Percentiles rank a stretch among this genome's conserved stretches.
These are phyloP conservation scores for Misopates orontium DNA, from an alignment of 257 asterid genomes.

Conservation along the genomic window DNA sequence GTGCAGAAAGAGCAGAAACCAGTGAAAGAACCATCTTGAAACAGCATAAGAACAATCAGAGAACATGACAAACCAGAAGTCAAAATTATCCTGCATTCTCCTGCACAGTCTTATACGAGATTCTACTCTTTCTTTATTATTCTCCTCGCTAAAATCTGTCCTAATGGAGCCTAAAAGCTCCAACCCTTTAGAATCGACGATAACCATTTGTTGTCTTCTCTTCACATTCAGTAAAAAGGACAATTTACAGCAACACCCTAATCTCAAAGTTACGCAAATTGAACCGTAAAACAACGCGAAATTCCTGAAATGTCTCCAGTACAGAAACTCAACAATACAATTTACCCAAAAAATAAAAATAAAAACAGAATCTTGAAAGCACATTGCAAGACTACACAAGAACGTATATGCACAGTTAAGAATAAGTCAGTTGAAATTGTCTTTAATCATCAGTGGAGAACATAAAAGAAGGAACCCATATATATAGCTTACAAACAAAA, in stretches of 20 bases:
- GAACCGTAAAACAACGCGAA: background rate
- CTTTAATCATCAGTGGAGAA: background rate
- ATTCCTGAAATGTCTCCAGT: too few relatives aligned
- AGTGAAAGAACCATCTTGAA: background rate
- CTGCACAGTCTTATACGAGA: background rate
- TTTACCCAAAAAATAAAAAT: too few relatives aligned
- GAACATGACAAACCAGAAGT: background rate
- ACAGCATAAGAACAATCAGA: background rate
- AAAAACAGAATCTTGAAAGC: too few relatives aligned
- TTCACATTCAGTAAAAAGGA: background rate
- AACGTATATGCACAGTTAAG: too few relatives aligned
- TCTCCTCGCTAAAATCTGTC: background rate
- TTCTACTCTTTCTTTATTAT: background rate
- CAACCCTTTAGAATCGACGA: background rate
- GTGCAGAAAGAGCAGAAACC: slow-evolving; percentile 2
- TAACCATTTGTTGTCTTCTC: background rate
- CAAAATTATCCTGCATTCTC: background rate
- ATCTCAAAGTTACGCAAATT: slow-evolving; percentile 12
- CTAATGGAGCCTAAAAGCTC: background rate
- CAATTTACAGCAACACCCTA: background rate
- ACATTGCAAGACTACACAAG: too few relatives aligned
- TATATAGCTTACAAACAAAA: background rate
- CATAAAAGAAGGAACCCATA: background rate
- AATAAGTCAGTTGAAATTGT: background rate
- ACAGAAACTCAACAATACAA: too few relatives aligned